Conservation (phyloP, 2,329 filamentous ascomycete species). For the Claviceps fusiformis region DNA sequence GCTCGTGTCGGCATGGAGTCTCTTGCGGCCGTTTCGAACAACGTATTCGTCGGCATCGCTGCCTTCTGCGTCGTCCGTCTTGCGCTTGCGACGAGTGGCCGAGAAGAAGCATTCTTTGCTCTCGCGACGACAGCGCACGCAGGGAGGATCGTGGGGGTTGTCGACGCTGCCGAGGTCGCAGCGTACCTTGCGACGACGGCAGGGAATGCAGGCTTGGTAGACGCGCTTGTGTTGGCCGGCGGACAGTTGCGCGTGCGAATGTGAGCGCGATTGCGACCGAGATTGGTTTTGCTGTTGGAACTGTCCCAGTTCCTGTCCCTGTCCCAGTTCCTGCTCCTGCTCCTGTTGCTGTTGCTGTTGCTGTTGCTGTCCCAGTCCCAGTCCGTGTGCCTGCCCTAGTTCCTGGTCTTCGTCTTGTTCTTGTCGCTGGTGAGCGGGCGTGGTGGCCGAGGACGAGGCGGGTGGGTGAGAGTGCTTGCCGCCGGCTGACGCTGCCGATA, state of each 20-base stretch:
- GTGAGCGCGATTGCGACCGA: background rate
- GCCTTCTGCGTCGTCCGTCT: constrained; percentile 47
- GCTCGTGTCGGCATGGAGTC: constrained; percentile 35
- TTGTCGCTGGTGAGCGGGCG: constrained; percentile 3
- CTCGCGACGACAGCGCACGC: constrained; percentile 84
- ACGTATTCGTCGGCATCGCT: constrained; percentile 51
- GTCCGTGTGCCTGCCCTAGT: too few species aligned
- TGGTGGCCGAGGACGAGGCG: constrained; percentile 2
- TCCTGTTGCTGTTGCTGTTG: constrained; percentile 7
- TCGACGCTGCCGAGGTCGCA: constrained; percentile 65
- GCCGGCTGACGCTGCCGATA: constrained; percentile 8
- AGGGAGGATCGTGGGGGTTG: constrained; percentile 86
- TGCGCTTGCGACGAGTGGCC: constrained; percentile 83
- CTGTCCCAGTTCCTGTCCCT: constrained; percentile 4
- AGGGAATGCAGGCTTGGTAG: constrained; percentile 51
- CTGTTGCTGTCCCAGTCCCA: background rate
- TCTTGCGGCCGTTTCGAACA: constrained; percentile 60
- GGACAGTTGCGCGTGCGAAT: constrained; percentile 3
- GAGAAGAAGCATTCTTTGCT: constrained; percentile 97
- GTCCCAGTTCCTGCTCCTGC: constrained; percentile 4
- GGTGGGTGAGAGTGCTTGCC: constrained; percentile 3
- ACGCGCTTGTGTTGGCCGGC: constrained; percentile 38
- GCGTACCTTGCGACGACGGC: constrained; percentile 46
- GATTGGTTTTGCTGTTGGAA: constrained; percentile 6
- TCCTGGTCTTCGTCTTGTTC: background rate